Conservation (phyloP, 148 eudicot species). For the Bassia scoparia region DNA sequence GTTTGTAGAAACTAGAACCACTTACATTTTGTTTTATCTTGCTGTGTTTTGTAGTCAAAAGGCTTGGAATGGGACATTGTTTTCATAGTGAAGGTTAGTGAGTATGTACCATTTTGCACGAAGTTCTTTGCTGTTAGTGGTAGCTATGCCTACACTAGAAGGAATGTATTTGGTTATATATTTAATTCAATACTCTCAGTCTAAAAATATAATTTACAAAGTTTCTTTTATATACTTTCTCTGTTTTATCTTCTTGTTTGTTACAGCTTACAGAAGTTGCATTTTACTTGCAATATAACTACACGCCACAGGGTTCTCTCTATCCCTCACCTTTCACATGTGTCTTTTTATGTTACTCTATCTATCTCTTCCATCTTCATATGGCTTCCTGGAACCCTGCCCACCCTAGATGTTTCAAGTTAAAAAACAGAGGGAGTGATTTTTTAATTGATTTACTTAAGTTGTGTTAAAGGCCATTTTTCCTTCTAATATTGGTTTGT, state of each 20-base stretch:
- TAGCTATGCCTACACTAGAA: neutral
- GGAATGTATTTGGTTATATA: neutral
- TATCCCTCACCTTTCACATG: too few relatives aligned
- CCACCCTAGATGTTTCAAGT: too few relatives aligned
- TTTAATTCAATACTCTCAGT: neutral
- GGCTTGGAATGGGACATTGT: constrained; percentile 98
- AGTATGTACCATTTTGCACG: neutral
- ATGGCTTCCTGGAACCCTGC: too few relatives aligned
- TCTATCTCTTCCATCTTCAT: too few relatives aligned
- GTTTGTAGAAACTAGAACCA: neutral
- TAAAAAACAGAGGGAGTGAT: too few relatives aligned
- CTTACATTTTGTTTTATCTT: constrained; percentile 1
- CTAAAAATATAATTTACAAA: too few relatives aligned
- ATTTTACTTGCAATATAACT: too few relatives aligned
- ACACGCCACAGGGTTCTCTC: too few relatives aligned
- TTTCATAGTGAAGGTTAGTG: constrained; percentile 82
- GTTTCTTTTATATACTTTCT: too few relatives aligned
- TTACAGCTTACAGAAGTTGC: too few relatives aligned
- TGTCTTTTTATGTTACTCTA: too few relatives aligned
- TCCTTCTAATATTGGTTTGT: neutral
- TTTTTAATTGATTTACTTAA: neutral
- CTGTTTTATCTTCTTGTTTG: too few relatives aligned
- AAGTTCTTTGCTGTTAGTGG: constrained; percentile 4
- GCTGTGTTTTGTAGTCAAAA: constrained; percentile 65
- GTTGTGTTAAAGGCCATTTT: neutral